Conservation (phyloP, 1,284 basidiomycete species). For the Sparassis latifolia region DNA sequence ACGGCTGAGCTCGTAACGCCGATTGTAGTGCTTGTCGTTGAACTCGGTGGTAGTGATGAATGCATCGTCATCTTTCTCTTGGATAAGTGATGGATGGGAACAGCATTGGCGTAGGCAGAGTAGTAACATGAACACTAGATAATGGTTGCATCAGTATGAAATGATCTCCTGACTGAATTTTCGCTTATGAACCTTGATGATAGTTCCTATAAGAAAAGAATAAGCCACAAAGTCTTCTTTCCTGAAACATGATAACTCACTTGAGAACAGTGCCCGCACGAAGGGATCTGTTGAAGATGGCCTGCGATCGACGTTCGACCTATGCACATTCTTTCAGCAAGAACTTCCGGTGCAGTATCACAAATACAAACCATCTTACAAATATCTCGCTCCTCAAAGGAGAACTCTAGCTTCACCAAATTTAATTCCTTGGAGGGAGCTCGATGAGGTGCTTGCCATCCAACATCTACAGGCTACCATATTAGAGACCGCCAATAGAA, state of each 20-base stretch:
- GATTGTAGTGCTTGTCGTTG: constrained; percentile 21
- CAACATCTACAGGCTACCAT: constrained; percentile 31
- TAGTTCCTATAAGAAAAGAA: not conserved
- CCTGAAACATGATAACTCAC: constrained; percentile 20
- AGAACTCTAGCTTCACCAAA: constrained; percentile 47
- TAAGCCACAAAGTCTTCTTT: not conserved
- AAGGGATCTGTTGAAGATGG: constrained; percentile 54
- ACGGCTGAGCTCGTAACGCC: constrained; percentile 11
- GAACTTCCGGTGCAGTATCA: too few species aligned
- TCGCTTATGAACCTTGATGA: constrained; percentile 2
- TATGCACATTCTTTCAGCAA: constrained; percentile 12
- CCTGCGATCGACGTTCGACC: constrained; percentile 51
- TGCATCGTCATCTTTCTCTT: constrained; percentile 41
- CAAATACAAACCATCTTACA: constrained; percentile 38
- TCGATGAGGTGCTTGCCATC: constrained; percentile 51
- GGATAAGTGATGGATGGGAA: constrained; percentile 55
- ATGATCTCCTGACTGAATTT: too few species aligned
- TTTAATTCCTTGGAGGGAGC: constrained; percentile 53
- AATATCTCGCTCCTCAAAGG: constrained; percentile 52
- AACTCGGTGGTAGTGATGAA: constrained; percentile 34
- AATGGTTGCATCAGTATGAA: too few species aligned
- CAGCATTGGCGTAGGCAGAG: constrained; percentile 57
- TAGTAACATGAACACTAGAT: constrained; percentile 42
- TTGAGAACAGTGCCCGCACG: constrained; percentile 51
- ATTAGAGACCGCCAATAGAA: constrained; percentile 2